phyloP scores from a whole-genome alignment of 345 rosid species.

The Trapa bicornis region DNA sequence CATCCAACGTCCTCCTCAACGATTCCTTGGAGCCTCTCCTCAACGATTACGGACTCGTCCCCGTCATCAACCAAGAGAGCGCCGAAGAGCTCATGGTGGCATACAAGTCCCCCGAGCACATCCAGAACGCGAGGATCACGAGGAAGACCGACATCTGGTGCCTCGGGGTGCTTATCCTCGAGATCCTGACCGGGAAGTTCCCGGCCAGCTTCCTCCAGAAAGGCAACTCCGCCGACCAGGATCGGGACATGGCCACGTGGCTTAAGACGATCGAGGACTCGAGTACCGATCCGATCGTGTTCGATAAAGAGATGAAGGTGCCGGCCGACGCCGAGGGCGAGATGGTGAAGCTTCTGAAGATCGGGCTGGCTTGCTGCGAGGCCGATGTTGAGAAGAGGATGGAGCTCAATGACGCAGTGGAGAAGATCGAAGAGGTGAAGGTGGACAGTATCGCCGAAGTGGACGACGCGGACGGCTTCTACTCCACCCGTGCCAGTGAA shows the following conservation, averaged over 20 bases:
- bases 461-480: slow-evolving; percentile 38
- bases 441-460: slow-evolving; percentile 10
- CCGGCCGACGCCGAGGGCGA: slow-evolving; percentile 25
- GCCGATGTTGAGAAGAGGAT: slow-evolving; percentile 60
- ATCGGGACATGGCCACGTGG: slow-evolving; percentile 36
- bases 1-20: slow-evolving; percentile 61
- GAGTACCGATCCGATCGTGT: slow-evolving; percentile 11
- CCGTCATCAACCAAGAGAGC: slow-evolving; percentile 64
- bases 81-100: slow-evolving; percentile 79
- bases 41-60: slow-evolving; percentile 58
- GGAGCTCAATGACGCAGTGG: slow-evolving; percentile 53
- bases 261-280: slow-evolving; percentile 20
- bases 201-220: slow-evolving; percentile 41
- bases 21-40: slow-evolving; percentile 49
- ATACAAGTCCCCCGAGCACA: slow-evolving; percentile 75
- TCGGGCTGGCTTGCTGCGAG: slow-evolving; percentile 60
- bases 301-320: slow-evolving; percentile 50
- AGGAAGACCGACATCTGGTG: slow-evolving; percentile 89
- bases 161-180: slow-evolving; percentile 62
- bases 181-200: slow-evolving; percentile 53
- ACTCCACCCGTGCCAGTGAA: slow-evolving; percentile 38
- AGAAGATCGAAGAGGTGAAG: slow-evolving; percentile 47
- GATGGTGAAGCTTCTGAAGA: slow-evolving; percentile 40
- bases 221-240: slow-evolving; percentile 22
- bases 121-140: slow-evolving; percentile 44